A percentile compares a stretch with the other conserved stretches of the same genome.
phyloP scores from a whole-genome alignment of 768 basidiomycete species.

The Calocera cornea region DNA sequence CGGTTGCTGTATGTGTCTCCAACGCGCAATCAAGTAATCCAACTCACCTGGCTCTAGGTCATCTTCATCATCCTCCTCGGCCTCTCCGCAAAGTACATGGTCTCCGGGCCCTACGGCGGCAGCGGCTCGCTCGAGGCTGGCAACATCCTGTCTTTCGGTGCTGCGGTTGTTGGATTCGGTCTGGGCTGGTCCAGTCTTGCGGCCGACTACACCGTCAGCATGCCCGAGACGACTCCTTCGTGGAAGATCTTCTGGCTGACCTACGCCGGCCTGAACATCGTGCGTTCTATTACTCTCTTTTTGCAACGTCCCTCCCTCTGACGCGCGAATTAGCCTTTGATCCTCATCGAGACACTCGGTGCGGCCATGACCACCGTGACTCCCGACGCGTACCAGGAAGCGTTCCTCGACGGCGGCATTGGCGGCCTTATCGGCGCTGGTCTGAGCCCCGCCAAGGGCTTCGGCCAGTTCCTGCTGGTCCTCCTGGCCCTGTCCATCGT shows the following conservation, averaged over 20 bases:
- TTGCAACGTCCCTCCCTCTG: neutral
- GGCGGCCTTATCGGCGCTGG: constrained; percentile 36
- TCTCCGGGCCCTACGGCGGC: constrained; percentile 18
- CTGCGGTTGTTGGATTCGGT: constrained; percentile 26
- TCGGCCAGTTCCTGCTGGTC: constrained; percentile 36
- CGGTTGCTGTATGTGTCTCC: constrained; percentile 30
- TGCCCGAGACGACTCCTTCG: constrained; percentile 25
- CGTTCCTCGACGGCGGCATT: constrained; percentile 28
- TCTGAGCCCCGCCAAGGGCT: constrained; percentile 28
- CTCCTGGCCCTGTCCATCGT: constrained; percentile 34
- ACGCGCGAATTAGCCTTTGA: constrained; percentile 17
- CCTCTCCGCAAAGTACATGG: constrained; percentile 20
- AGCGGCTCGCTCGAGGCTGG: constrained; percentile 26
- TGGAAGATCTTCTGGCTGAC: constrained; percentile 31
- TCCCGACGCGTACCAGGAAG: constrained; percentile 26
- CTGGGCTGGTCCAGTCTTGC: constrained; percentile 32
- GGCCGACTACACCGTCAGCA: constrained; percentile 33
- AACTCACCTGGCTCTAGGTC: constrained; percentile 3
- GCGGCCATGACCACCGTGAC: constrained; percentile 30
- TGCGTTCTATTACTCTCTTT: neutral
- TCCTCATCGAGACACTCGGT: constrained; percentile 36
- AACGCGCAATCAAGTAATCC: constrained; percentile 11
- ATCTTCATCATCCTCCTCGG: constrained; percentile 21
- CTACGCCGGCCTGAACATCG: constrained; percentile 25
- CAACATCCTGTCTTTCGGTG: constrained; percentile 28